Evolutionary conservation across 164 flowering plant species (phyloP).

Genomic region (Liriodendron chinense): DNA sequence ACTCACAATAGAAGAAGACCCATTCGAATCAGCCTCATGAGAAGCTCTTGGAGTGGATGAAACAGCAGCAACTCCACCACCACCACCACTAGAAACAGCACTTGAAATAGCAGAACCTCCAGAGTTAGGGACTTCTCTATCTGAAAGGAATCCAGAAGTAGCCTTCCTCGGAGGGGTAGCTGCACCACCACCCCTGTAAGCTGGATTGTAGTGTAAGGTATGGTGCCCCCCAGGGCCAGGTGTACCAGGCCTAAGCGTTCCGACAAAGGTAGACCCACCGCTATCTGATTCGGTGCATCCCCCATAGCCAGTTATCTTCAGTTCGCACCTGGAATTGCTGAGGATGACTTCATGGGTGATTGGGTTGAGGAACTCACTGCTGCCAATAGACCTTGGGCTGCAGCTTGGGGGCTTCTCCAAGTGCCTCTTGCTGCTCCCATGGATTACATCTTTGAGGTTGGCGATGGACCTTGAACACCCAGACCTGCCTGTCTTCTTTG

Average conservation of each 20-base stretch:
- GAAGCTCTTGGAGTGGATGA: conserved; percentile 35
- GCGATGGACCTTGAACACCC: conserved; percentile 98
- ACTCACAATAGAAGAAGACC: conserved; percentile 39
- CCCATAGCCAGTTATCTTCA: conserved; percentile 69
- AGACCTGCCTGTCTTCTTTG: conserved; percentile 65
- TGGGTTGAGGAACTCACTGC: conserved; percentile 90
- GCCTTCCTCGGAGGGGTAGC: conserved; percentile 48
- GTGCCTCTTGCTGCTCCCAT: conserved; percentile 78
- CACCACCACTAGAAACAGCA: conserved; percentile 15
- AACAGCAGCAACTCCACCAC: conserved; percentile 6
- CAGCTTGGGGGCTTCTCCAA: conserved; percentile 69
- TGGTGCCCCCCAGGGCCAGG: conserved; percentile 88
- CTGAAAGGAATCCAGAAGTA: conserved; percentile 32
- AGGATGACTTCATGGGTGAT: conserved; percentile 89
- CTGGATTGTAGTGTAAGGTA: conserved; percentile 55
- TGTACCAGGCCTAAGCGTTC: conserved; percentile 88
- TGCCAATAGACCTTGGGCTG: conserved; percentile 96
- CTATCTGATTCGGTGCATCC: conserved; percentile 32
- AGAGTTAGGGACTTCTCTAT: conserved; percentile 36
- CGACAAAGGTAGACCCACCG: conserved; percentile 57
- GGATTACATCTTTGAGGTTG: conserved; percentile 91
- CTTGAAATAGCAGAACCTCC: conserved; percentile 26
- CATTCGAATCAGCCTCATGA: conserved; percentile 40
- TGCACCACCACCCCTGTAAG: conserved; percentile 36
- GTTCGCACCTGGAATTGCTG: conserved; percentile 84